A percentile compares a stretch with the other conserved stretches of the same genome.
Conservation (phyloP, 2,329 filamentous ascomycete genomes). For the Fusarium hainanense region DNA sequence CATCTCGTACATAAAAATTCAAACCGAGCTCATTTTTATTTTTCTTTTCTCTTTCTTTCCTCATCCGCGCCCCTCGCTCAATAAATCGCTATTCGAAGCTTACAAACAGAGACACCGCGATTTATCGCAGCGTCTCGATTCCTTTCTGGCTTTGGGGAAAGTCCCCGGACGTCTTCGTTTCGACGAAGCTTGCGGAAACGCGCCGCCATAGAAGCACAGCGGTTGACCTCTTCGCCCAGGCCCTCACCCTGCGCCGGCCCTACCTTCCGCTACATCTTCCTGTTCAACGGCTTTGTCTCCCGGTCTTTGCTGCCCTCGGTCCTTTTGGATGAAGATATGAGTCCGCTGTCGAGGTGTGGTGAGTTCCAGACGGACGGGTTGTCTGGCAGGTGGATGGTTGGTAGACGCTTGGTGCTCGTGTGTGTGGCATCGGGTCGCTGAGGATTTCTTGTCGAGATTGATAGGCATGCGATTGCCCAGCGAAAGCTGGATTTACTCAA, state of each 20-base stretch:
- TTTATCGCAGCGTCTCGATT: constrained; percentile 47
- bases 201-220: constrained; percentile 99
- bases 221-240: constrained; percentile 79
- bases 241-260: constrained; percentile 57
- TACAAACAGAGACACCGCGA: constrained; percentile 77
- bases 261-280: constrained; percentile 60
- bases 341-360: constrained; percentile 64
- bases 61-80: constrained; percentile 83
- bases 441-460: constrained; percentile 87
- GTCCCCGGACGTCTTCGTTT: constrained; percentile 89
- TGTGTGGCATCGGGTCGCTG: constrained; percentile 58
- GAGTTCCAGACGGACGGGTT: constrained; percentile 21
- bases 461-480: constrained; percentile 98
- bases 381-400: constrained; percentile 53
- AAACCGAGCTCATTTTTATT: constrained; percentile 8
- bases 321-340: constrained; percentile 88
- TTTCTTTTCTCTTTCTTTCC: constrained; percentile 45
- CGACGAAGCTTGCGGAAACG: constrained; percentile 81
- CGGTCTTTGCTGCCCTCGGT: constrained; percentile 55
- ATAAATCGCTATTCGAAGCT: constrained; percentile 99
- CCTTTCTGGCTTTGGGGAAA: constrained; percentile 92
- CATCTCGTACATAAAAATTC: constrained; percentile 45
- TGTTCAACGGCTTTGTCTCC: constrained; percentile 7
- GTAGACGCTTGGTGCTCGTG: constrained; percentile 61
- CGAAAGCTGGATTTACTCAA: constrained; percentile 89